Base-by-base conservation (phyloP, 2,329 filamentous ascomycete species). In the Fusarium veterinarium region DNA sequence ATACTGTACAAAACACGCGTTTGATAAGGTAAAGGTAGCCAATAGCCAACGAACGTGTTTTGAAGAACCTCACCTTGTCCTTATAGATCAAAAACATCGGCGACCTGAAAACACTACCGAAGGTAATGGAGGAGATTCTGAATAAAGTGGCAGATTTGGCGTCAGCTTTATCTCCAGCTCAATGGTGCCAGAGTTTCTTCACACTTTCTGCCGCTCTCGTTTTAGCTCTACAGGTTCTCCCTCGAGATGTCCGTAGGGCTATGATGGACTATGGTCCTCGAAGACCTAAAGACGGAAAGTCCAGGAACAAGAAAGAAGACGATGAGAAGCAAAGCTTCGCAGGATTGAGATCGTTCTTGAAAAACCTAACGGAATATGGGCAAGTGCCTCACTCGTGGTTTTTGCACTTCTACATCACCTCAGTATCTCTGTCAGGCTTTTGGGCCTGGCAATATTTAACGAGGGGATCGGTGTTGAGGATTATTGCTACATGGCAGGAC, bases 371-470 rank as follows among this genome's bases (percentile, higher is more conserved):
- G 28, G 67, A 77, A 45, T 72, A 72, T 56, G 82, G 83, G 73
- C 89, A 89, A 79, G 92, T 98, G 40, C 95, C 95, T 28, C 96
- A 98, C 83, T 88, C 88, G 69, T 98, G 93, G 91, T 98, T 98
- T 81, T 88, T 87, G 46, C 93, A 96, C 76, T 98, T 97, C 83
- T 98, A 99, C 80, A 79, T 93, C 59, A 80, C 91, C 40, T 95
- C 93, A 7, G 83, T 95, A 8, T 79, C 84, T 4, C 91, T 89
- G 66, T 95, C 93, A 1, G 77, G 90, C 8, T 92, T 95, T 80
- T 98, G 95, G 94, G 88, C 86, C 0, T 81, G 83, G 73, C 91
- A 95, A 80, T 88, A 92, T 60, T 72, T 88, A 30, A 82, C 77
- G 31, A 80, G 84, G 67, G 92, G 93, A 3, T 69, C 78, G 2